These are phyloP conservation scores for Globisporangium nagaii DNA, from an alignment of 352 stramenopile species.

Conservation along the genomic window DNA sequence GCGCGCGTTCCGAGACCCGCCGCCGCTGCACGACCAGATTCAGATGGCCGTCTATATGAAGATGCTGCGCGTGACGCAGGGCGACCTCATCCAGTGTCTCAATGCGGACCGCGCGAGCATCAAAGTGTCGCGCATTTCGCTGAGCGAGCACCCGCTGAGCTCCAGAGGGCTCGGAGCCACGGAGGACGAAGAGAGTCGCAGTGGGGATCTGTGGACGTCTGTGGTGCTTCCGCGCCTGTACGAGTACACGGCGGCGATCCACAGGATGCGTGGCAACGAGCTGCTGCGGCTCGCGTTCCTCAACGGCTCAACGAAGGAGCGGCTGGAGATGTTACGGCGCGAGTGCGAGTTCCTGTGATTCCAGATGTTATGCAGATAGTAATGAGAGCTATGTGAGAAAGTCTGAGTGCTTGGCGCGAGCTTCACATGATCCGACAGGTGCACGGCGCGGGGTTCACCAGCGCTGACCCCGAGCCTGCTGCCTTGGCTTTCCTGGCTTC, in stretches of 20 bases:
- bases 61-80: constrained; percentile 52
- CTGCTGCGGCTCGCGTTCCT: constrained; percentile 53
- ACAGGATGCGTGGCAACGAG: constrained; percentile 46
- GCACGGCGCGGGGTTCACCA: background rate
- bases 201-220: constrained; percentile 42
- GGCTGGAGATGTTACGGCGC: constrained; percentile 33
- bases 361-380: background rate
- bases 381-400: no score
- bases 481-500: constrained; percentile 31
- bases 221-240: constrained; percentile 70
- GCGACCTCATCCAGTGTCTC: constrained; percentile 71
- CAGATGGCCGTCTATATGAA: constrained; percentile 84
- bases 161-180: background rate
- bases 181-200: background rate
- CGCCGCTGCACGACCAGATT: constrained; percentile 67
- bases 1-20: constrained; percentile 46
- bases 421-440: constrained; percentile 10
- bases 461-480: background rate
- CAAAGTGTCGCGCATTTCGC: constrained; percentile 43
- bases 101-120: constrained; percentile 39
- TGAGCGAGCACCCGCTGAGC: constrained; percentile 36
- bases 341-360: constrained; percentile 57
- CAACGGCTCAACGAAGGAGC: constrained; percentile 40
- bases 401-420: no score
- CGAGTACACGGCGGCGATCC: constrained; percentile 30